Conservation (phyloP, 129 eudicot genomes). For the Flaveria trinervia region DNA sequence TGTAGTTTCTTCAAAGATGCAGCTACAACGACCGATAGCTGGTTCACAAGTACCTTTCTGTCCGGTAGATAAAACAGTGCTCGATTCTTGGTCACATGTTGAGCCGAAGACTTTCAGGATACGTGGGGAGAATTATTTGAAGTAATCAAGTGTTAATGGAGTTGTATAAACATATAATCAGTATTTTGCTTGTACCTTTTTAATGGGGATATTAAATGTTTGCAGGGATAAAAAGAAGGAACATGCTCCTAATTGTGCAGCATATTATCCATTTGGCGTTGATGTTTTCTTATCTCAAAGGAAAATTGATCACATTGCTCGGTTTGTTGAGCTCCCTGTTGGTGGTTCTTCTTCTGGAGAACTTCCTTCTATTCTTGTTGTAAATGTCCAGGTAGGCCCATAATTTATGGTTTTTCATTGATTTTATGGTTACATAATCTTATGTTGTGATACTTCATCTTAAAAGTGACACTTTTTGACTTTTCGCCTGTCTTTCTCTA, state of each 20-base stretch:
- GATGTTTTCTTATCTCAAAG: constrained; percentile 83
- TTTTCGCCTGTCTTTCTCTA: constrained; percentile 6
- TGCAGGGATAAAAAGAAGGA: constrained; percentile 95
- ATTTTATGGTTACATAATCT: no score
- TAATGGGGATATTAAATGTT: neutral
- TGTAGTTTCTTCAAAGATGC: constrained; percentile 77
- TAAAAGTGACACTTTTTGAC: neutral
- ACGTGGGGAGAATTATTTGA: constrained; percentile 71
- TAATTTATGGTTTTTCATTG: no score
- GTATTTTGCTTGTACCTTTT: neutral
- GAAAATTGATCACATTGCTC: constrained; percentile 88
- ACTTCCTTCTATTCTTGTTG: constrained; percentile 89
- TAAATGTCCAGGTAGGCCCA: constrained; percentile 77
- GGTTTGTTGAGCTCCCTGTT: constrained; percentile 84
- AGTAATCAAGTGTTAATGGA: constrained; percentile 39
- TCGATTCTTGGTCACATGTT: constrained; percentile 81
- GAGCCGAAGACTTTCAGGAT: constrained; percentile 82
- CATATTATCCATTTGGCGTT: constrained; percentile 93
- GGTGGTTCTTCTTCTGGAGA: constrained; percentile 55
- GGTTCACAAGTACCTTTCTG: constrained; percentile 93
- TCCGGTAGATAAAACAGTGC: constrained; percentile 69
- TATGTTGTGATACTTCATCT: neutral
- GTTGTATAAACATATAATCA: neutral
- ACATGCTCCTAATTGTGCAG: constrained; percentile 74
- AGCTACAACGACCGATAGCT: constrained; percentile 78